phyloP scores from a whole-genome alignment of 2,329 filamentous ascomycete genomes.

The Septoria petroselini region DNA sequence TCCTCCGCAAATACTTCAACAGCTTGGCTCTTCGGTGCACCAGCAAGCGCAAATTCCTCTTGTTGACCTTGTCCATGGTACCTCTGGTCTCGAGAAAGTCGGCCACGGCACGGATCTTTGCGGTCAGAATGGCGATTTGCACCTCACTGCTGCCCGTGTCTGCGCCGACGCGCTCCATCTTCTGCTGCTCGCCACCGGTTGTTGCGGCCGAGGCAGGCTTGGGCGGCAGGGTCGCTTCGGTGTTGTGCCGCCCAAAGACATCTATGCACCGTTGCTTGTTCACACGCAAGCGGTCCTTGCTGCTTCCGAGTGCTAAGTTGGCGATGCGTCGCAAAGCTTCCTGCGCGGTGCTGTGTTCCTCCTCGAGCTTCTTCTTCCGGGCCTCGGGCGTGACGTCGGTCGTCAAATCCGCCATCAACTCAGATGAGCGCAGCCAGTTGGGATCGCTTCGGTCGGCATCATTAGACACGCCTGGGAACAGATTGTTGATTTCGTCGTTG shows the following conservation, averaged over 20 bases:
- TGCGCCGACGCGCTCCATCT: constrained; percentile 67
- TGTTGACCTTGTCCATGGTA: constrained; percentile 88
- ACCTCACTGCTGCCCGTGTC: constrained; percentile 96
- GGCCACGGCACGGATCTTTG: constrained; percentile 82
- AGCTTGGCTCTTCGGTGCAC: constrained; percentile 88
- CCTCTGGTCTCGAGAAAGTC: constrained; percentile 67
- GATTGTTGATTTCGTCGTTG: constrained; percentile 1
- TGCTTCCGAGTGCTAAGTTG: constrained; percentile 70
- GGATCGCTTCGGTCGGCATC: constrained; percentile 7
- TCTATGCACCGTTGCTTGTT: constrained; percentile 83
- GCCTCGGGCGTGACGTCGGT: constrained; percentile 44
- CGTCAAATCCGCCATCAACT: constrained; percentile 12
- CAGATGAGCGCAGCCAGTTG: constrained; percentile 12
- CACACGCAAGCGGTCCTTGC: constrained; percentile 72
- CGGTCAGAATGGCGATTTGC: constrained; percentile 92
- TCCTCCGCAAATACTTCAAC: constrained; percentile 78
- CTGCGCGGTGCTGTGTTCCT: constrained; percentile 58
- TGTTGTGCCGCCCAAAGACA: constrained; percentile 86
- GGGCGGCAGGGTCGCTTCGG: constrained; percentile 66
- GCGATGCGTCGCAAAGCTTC: constrained; percentile 79
- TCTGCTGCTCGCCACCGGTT: constrained; percentile 28
- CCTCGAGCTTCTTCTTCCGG: constrained; percentile 41
- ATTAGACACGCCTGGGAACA: not conserved
- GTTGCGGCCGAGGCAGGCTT: constrained; percentile 43
- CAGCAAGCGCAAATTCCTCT: constrained; percentile 79